A percentile compares a stretch with the other conserved stretches of the same genome.
phyloP scores from a whole-genome alignment of 352 stramenopile genomes.

The Pythium utonaiense region DNA sequence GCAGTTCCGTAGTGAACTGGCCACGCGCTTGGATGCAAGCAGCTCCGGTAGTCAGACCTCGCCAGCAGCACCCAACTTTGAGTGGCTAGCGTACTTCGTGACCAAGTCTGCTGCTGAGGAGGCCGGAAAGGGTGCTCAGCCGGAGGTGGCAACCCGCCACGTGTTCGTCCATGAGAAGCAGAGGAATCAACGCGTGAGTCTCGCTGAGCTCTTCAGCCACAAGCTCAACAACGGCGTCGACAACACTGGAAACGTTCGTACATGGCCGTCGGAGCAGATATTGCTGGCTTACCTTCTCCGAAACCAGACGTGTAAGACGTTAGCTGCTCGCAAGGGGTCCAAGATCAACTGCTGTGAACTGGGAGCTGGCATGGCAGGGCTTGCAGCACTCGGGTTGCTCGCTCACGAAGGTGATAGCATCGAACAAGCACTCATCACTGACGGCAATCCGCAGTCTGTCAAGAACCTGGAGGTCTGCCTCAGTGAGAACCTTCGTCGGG shows the following conservation, averaged over 20 bases:
- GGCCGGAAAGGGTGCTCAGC: not conserved
- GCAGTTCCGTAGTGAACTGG: constrained; percentile 23
- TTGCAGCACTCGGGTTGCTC: constrained; percentile 61
- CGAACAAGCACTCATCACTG: constrained; percentile 52
- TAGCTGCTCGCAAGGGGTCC: constrained; percentile 14
- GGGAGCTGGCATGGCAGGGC: constrained; percentile 70
- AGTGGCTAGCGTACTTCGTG: constrained; percentile 51
- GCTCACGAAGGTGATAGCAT: constrained; percentile 42
- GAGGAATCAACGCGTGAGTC: constrained; percentile 45
- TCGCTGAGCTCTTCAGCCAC: constrained; percentile 72
- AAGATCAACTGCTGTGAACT: constrained; percentile 62
- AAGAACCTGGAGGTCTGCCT: constrained; percentile 66
- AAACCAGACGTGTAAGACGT: constrained; percentile 27
- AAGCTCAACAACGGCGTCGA: constrained; percentile 75
- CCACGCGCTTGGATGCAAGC: not conserved
- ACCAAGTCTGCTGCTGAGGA: constrained; percentile 3
- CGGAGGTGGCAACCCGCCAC: not conserved
- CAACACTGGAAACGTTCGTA: constrained; percentile 88
- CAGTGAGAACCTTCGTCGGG: constrained; percentile 41
- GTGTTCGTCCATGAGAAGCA: constrained; percentile 73
- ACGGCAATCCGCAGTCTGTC: constrained; percentile 68
- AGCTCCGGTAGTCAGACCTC: not conserved
- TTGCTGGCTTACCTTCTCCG: constrained; percentile 63
- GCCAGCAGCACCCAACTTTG: constrained; percentile 31
- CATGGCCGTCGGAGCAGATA: constrained; percentile 78